Evolutionary conservation across 306 rosid species (phyloP), one percentile per base, ranked within the genome.

Genomic region (Gillenia trifoliata): DNA sequence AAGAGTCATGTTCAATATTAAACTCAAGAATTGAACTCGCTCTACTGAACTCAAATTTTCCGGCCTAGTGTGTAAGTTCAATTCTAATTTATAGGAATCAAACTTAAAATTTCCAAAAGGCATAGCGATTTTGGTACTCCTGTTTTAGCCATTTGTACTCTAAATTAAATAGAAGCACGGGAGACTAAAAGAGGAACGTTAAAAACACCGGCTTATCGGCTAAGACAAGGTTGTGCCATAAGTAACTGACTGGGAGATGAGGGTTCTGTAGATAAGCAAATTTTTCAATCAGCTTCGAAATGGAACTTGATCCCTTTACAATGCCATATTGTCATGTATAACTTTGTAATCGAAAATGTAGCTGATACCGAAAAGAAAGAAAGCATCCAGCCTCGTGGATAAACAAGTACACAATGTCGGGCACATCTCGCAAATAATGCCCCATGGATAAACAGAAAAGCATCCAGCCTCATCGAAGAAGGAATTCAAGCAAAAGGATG

Each of bases 371-470:
- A 26, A 47, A 3, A 38, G 68, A 60, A 50, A 66, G 28, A 61
- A 25, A 64, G n/a, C 4, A 5, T 45, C 26, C 60, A 0, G 26
- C 23, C 5, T 54, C 23, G 0, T 20, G 23, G 26, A 10, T 54
- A 79, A n/a, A 19, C 12, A 57, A 57, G 64, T 22, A 15, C 71
- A 75, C 63, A 57, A 29, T 76, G 81, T n/a, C 20, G 54, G 47
- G 75, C 50, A 70, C 62, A 59, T 38, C 40, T 29, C 3, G 22
- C 26, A 47, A 50, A 38, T 5, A 45, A 55, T 57, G 59, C 75
- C 40, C 74, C 22, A 3, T 73, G 70, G 60, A 70, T 74, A 28
- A 67, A 36, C 64, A 49, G 65, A 68, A 64, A 49, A 62, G 77
- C 40, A 47, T 62, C 60, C 67, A 77, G 34, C 63, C 66, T 70